A percentile compares a stretch with the other conserved stretches of the same genome.
These are phyloP conservation scores for Phtheirospermum japonicum DNA, from an alignment of 257 asterid species.

Conservation along the genomic window DNA sequence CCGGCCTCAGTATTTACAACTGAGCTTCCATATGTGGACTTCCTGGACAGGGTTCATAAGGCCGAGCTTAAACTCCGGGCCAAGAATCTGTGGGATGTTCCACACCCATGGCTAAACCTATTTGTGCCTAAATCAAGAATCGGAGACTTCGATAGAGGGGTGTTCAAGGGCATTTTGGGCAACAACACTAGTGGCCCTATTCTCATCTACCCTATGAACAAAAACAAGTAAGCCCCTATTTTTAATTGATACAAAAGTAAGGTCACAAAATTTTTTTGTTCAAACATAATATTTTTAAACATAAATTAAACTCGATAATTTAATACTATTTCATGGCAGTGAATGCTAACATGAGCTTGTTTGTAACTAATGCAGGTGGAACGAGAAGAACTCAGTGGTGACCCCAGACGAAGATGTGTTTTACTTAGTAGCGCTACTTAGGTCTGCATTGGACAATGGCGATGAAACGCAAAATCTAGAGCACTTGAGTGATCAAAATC, in stretches of 20 bases:
- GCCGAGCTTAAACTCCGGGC: slow-evolving; percentile 70
- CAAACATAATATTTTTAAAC: not conserved
- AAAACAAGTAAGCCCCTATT: slow-evolving; percentile 52
- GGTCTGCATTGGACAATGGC: slow-evolving; percentile 59
- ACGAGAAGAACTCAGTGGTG: slow-evolving; percentile 52
- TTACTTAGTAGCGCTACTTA: slow-evolving; percentile 65
- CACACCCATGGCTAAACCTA: slow-evolving; percentile 87
- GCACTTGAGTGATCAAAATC: slow-evolving; percentile 51
- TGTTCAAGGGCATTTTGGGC: slow-evolving; percentile 74
- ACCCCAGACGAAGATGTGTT: slow-evolving; percentile 72
- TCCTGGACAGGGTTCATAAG: slow-evolving; percentile 85
- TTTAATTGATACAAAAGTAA: not conserved
- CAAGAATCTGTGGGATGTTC: slow-evolving; percentile 82
- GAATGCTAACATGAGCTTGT: not conserved
- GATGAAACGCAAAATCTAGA: slow-evolving; percentile 54
- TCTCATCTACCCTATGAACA: slow-evolving; percentile 81
- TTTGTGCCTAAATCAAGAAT: slow-evolving; percentile 77
- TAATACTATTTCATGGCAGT: too few species aligned
- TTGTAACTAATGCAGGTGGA: slow-evolving; percentile 48
- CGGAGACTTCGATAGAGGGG: slow-evolving; percentile 61
- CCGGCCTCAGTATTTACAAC: slow-evolving; percentile 61
- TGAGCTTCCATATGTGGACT: slow-evolving; percentile 66
- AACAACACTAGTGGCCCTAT: slow-evolving; percentile 74
- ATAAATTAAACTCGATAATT: too few species aligned
- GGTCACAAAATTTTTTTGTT: not conserved